Evolutionary conservation across 257 asterid genomes (phyloP), one percentile per base, ranked within the genome.

Genomic region (Perilla frutescens): DNA sequence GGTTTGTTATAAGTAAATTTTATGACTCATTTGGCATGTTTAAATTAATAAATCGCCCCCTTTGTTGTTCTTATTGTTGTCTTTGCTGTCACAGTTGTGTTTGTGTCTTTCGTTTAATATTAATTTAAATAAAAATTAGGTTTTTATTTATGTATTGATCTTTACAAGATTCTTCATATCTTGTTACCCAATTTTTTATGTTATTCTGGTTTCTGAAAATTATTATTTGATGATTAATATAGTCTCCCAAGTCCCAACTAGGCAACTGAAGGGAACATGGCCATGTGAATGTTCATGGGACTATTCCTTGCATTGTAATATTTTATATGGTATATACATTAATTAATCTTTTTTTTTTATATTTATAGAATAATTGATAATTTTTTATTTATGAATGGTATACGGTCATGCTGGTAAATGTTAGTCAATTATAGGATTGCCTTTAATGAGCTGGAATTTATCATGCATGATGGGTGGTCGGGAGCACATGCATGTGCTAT

Each of bases 271-370:
- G 92, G 96, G 93, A 82, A 85, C 93, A 89, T 73, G 56, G 53
- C 82, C 96, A 89, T 87, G 96, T 89, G 96, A 77, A 76, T 75
- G 84, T 81, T 81, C 70, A 79, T 82, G 88, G 85, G 70, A 66
- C 47, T 83, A 70, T 76, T 74, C 75, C 82, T 79, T 68, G 74
- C 56, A 73, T 62, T 70, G 20, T 56, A 40, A 40, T 66, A 69
- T 76, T 65, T 51, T 58, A 67, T 76, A 50, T 58, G 13, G 11
- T 48, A 8, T 34, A 9, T 53, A 34, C 63, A 43, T 68, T 72
- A 39, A 66, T 65, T 74, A 29, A 12, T 74, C 8, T 26, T 8
- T 14, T n/a, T 66, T 45, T n/a, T 71, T 15, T 61, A 54, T 44
- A 37, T 60, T 31, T 66, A 62, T 67, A 39, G 71, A 62, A 72